Base-by-base conservation (phyloP, 176 grass and related monocot species). In the Typha latifolia region DNA sequence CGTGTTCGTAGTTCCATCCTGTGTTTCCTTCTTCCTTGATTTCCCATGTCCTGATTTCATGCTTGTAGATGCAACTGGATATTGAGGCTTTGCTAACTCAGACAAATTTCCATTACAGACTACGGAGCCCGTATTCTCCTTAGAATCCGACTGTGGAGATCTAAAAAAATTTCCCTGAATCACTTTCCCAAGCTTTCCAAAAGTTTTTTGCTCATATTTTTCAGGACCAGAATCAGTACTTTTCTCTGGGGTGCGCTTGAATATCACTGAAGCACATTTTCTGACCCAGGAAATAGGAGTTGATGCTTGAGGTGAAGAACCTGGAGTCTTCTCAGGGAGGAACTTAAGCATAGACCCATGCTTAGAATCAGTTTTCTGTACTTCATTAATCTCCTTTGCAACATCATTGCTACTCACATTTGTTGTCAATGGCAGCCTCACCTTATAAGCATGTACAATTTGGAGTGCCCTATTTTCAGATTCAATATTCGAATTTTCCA, bases 241-340 rank as follows among this genome's bases (percentile, higher is more conserved):
- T 76, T 85, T 93, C 62, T 81, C 89, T 68, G 80, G 76, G 66
- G 94, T 90, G 16, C 66, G 69, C 50, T 87, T 90, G 61, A 93
- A 99, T 74, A 99, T 76, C 62, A 76, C 93, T 62, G 82, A 69
- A 27, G 80, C 76, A 52, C 81, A 99, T 87, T 78, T 90, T 48
- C 79, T 83, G 65, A 99, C 81, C 89, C 89, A 99, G 1, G 86
- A 85, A 68, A 93, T 61, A 61, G 89, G 84, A 70, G 78, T 76
- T 23, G 85, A 65, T 18, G 57, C 57, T 71, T 80, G 66, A 32
- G 66, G 66, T 57, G 86, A 82, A 64, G 71, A 67, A 68, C 82
- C 69, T 63, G 74, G 59, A 49, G 59, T 80, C 67, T 69, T 84
- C 51, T 47, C 77, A 68, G 52, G n/a, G 72, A 75, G 69, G 0